A percentile compares a stretch with the other conserved stretches of the same genome.
Conservation (phyloP, 495 filamentous ascomycete species). For the Penicillium maclennaniae region DNA sequence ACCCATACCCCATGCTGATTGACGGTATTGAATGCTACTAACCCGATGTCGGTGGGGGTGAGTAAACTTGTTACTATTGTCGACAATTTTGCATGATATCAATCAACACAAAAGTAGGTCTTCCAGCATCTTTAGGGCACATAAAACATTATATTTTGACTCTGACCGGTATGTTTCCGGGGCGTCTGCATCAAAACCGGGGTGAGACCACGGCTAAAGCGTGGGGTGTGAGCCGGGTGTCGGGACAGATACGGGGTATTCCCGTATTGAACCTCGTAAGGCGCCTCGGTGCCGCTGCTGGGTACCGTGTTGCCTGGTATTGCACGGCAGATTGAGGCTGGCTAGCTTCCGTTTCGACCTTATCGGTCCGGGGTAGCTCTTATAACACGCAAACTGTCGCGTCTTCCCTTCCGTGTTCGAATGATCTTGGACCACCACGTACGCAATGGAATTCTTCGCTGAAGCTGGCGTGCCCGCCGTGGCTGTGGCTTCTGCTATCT, state of each 20-base stretch:
- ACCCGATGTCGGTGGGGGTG: too few relatives aligned
- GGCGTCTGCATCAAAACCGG: constrained; percentile 1
- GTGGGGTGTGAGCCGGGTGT: constrained; percentile 8
- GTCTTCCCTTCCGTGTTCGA: neutral
- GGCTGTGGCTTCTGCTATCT: constrained; percentile 37
- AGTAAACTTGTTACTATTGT: too few relatives aligned
- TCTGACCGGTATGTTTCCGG: too few relatives aligned
- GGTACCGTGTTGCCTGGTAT: constrained; percentile 2
- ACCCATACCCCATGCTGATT: neutral
- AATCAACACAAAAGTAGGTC: too few relatives aligned
- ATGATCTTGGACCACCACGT: neutral
- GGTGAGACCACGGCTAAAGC: constrained; percentile 1
- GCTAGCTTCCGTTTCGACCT: constrained; percentile 29
- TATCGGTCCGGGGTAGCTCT: constrained; percentile 1
- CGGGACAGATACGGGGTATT: constrained; percentile 1
- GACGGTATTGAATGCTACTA: neutral
- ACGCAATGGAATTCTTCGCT: constrained; percentile 37
- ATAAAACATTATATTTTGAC: too few relatives aligned
- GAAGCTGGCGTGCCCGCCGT: constrained; percentile 33
- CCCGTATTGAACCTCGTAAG: neutral
- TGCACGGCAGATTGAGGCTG: constrained; percentile 27
- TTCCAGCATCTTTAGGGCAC: too few relatives aligned
- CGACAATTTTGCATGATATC: too few relatives aligned
- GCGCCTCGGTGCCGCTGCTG: constrained; percentile 1
- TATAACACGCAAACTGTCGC: constrained; percentile 3